A percentile compares a stretch with the other conserved stretches of the same genome.
These are phyloP conservation scores for Suillus bovinus DNA, from an alignment of 768 basidiomycete species.

Conservation along the genomic window DNA sequence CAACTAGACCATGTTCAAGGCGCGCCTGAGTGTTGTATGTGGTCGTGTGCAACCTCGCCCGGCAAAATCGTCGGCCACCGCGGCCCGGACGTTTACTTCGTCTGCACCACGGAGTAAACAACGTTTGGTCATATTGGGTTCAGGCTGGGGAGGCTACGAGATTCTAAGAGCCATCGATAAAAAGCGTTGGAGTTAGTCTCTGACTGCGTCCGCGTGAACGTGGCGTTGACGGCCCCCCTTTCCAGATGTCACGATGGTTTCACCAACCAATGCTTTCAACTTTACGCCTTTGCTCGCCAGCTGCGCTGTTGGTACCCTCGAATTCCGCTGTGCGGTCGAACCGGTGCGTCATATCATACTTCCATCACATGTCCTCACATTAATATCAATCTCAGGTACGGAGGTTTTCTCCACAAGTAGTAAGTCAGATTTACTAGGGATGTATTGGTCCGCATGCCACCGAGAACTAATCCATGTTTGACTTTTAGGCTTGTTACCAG, in stretches of 20 bases:
- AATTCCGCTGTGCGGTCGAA: slow-evolving; percentile 79
- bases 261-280: slow-evolving; percentile 51
- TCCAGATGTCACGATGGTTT: slow-evolving; percentile 64
- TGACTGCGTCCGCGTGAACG: not conserved
- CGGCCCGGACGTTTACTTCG: slow-evolving; percentile 39
- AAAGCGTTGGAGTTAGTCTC: slow-evolving; percentile 62
- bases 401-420: slow-evolving; percentile 55
- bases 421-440: slow-evolving; percentile 28
- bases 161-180: slow-evolving; percentile 67
- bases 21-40: slow-evolving; percentile 14
- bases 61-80: slow-evolving; percentile 2
- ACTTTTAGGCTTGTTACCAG: slow-evolving; percentile 57
- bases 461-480: not conserved
- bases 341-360: slow-evolving; percentile 49
- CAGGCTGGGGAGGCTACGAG: slow-evolving; percentile 80
- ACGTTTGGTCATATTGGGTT: slow-evolving; percentile 67
- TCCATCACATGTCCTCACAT: slow-evolving; percentile 7
- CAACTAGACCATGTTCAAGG: slow-evolving; percentile 18
- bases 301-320: slow-evolving; percentile 80
- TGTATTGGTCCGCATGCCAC: not conserved
- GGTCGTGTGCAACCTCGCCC: slow-evolving; percentile 3
- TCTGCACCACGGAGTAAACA: slow-evolving; percentile 36
- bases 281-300: slow-evolving; percentile 49
- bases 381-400: slow-evolving; percentile 42
- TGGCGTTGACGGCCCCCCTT: slow-evolving; percentile 10